Evolutionary conservation across 2,329 filamentous ascomycete species (phyloP).

Genomic region (Fusarium liriodendri): DNA sequence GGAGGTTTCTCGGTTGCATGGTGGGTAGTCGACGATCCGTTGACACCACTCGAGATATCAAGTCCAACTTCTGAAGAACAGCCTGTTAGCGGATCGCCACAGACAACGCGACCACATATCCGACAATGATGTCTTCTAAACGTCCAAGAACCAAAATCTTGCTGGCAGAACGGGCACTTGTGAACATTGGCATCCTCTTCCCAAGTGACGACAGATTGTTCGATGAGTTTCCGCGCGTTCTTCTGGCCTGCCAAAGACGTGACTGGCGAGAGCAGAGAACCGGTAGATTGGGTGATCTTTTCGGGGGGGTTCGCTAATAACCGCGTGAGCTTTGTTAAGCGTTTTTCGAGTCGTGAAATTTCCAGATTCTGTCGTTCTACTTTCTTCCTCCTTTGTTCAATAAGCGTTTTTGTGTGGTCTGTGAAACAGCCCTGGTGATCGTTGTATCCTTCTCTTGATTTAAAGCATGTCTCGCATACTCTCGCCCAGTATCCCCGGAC

Average conservation of each 20-base stretch:
- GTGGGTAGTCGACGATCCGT: conserved; percentile 31
- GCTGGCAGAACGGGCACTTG: conserved; percentile 93
- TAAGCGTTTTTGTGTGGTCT: conserved; percentile 80
- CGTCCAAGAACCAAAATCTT: conserved; percentile 93
- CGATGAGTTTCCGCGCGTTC: conserved; percentile 81
- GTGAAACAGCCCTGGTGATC: conserved; percentile 80
- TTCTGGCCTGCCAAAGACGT: conserved; percentile 74
- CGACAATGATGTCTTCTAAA: conserved; percentile 95
- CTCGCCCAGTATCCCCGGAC: conserved; percentile 91
- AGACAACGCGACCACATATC: conserved; percentile 92
- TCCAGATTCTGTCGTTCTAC: conserved; percentile 90
- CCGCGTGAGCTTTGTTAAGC: conserved; percentile 89
- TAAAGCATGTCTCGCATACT: conserved; percentile 99
- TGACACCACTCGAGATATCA: conserved; percentile 71
- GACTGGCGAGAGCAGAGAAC: conserved; percentile 70
- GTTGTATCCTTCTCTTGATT: conserved; percentile 94
- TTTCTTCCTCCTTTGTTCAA: conserved; percentile 75
- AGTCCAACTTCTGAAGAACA: conserved; percentile 89
- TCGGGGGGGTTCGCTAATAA: conserved; percentile 81
- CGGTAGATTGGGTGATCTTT: conserved; percentile 64
- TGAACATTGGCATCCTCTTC: conserved; percentile 86
- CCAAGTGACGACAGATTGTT: conserved; percentile 95
- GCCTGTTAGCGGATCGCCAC: conserved; percentile 83
- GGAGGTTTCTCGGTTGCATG: conserved; percentile 56
- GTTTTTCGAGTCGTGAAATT: conserved; percentile 89